These are phyloP conservation scores for Penicillium angulare DNA, from an alignment of 495 filamentous ascomycete genomes.

Conservation along the genomic window DNA sequence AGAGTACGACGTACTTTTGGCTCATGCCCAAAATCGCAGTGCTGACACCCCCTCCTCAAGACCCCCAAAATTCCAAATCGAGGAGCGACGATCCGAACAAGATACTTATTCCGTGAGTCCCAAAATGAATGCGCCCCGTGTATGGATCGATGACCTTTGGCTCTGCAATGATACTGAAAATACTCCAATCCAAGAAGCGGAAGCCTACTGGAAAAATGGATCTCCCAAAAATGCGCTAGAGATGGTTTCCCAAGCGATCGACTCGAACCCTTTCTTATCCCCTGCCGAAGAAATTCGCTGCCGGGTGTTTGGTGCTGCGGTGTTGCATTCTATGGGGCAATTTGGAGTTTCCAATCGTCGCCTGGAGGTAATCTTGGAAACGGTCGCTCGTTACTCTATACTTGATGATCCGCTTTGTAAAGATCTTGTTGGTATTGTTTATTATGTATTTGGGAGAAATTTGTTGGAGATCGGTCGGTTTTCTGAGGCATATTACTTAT, in stretches of 20 bases:
- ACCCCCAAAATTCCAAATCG: not conserved
- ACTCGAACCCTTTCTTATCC: conserved; percentile 2
- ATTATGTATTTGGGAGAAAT: conserved; percentile 17
- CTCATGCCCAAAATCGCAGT: conserved; percentile 7
- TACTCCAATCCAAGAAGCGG: conserved; percentile 5
- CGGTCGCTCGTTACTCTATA: not conserved
- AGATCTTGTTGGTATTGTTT: conserved; percentile 11
- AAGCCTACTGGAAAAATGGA: conserved; percentile 15
- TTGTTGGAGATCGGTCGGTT: conserved; percentile 10
- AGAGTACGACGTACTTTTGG: conserved; percentile 20
- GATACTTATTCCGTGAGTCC: not conserved
- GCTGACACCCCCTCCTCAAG: not conserved
- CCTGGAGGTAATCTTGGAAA: conserved; percentile 1
- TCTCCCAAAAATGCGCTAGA: conserved; percentile 8
- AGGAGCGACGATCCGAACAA: not conserved
- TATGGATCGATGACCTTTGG: conserved; percentile 22
- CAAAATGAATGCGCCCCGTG: not conserved
- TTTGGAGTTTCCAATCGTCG: conserved; percentile 10
- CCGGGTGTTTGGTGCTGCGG: conserved; percentile 14
- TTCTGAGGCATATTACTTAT: conserved; percentile 13
- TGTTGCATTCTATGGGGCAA: conserved; percentile 4
- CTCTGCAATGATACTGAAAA: conserved; percentile 4
- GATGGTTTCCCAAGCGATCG: conserved; percentile 1
- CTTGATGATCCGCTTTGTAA: not conserved
- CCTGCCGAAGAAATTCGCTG: conserved; percentile 9